Base-by-base conservation (phyloP, 2,329 filamentous ascomycete species). In the Aspergillus piperis region DNA sequence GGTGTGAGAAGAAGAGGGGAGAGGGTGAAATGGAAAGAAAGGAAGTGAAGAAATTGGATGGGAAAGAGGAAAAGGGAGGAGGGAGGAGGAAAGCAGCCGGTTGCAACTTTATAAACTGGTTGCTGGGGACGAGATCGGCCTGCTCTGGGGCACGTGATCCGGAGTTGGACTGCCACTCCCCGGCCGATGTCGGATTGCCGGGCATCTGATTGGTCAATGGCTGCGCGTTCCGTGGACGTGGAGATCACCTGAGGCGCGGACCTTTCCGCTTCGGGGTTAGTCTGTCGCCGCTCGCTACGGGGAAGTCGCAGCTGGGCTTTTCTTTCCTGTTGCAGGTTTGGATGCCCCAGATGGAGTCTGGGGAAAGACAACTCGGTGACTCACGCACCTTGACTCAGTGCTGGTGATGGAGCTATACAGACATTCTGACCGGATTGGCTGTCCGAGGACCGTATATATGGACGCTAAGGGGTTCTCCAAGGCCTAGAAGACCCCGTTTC, bases 91-190 rank as follows among this genome's bases (percentile, higher is more conserved):
- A 54, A 56, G 41, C 47, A 41, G 19, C 51, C 51, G 51, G 56
- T 36, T 54, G 58, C 13, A 27, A 48, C 3, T 54, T 68, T 66
- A 63, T 67, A 67, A 67, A 54, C 48, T 62, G 32, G 64, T 65
- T 62, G 63, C 59, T 42, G 56, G 54, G 62, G 62, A 54, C 55
- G 38, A 49, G 49, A 11, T 39, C n/a, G 42, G 6, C 57, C 58
- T 19, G 25, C n/a, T 54, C 60, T 32, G 30, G 17, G 5, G 5
- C 67, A 69, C 67, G 66, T 69, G 67, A 68, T 41, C 53, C 71
- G 71, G 71, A 73, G 70, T 71, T 67, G 65, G 15, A 15, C 58
- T 6, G 5, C 11, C 15, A 10, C 69, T 73, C 71, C 70, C 68
- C 70, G 69, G 66, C 68, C 68, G 65, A 69, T 67, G 62, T 66